Conservation (phyloP, 2,329 filamentous ascomycete genomes). For the Fusarium temperatum region DNA sequence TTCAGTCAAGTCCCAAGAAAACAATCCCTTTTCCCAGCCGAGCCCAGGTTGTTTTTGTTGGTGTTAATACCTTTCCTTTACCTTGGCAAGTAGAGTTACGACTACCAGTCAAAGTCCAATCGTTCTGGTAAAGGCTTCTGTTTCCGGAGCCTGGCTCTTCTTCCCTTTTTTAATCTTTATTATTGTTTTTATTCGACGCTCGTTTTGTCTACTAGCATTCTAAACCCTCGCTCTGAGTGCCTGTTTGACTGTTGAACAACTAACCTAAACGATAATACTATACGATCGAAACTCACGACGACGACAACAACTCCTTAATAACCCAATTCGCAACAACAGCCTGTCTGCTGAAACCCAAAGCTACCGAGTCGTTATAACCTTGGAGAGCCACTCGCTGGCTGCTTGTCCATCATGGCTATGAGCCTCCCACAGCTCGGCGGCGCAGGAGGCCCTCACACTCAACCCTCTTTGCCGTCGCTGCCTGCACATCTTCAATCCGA, state of each 20-base stretch:
- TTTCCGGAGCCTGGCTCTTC: conserved; percentile 28
- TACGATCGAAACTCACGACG: conserved; percentile 1
- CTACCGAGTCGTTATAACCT: conserved; percentile 11
- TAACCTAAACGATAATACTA: neutral
- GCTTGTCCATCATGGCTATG: conserved; percentile 65
- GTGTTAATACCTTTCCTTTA: conserved; percentile 26
- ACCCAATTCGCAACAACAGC: neutral
- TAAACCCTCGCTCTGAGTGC: conserved; percentile 38
- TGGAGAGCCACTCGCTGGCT: conserved; percentile 43
- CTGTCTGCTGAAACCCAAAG: conserved; percentile 9
- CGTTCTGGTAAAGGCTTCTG: conserved; percentile 33
- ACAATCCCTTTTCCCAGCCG: conserved; percentile 44
- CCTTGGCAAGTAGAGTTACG: conserved; percentile 24
- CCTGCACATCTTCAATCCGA: conserved; percentile 84
- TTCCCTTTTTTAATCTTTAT: conserved; percentile 14
- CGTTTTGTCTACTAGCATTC: conserved; percentile 38
- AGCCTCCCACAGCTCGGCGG: conserved; percentile 61
- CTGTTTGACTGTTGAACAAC: conserved; percentile 14
- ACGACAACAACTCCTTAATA: conserved; percentile 11
- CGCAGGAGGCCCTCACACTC: conserved; percentile 73
- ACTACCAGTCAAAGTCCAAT: conserved; percentile 35
- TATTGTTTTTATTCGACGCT: conserved; percentile 36
- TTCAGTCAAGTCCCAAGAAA: conserved; percentile 34
- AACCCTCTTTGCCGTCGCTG: conserved; percentile 87
- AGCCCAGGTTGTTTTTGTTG: conserved; percentile 29